Conservation (phyloP, 2,329 filamentous ascomycete species). For the Claviceps fusiformis region DNA sequence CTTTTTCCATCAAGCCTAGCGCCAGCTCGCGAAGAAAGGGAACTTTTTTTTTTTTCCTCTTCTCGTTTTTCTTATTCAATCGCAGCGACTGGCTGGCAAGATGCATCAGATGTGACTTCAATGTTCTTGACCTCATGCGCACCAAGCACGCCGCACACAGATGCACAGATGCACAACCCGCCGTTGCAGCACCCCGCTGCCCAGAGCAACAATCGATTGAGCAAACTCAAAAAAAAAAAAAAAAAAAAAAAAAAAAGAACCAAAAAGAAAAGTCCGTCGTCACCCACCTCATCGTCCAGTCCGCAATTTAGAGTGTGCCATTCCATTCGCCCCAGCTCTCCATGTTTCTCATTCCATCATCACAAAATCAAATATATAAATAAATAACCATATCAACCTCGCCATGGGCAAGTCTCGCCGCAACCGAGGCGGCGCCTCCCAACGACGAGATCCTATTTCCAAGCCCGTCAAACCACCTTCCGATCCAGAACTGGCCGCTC, state of each 20-base stretch:
- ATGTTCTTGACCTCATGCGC: too few relatives aligned
- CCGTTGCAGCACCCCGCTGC: too few relatives aligned
- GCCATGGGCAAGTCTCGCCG: constrained; percentile 48
- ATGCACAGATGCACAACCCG: too few relatives aligned
- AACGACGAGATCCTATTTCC: constrained; percentile 40
- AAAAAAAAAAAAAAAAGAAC: constrained; percentile 2
- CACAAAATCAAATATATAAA: background rate
- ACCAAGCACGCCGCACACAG: too few relatives aligned
- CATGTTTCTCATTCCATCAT: too few relatives aligned
- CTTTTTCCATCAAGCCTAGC: background rate
- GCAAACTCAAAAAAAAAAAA: background rate
- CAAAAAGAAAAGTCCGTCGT: background rate
- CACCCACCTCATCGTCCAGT: too few relatives aligned
- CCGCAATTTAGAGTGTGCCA: too few relatives aligned
- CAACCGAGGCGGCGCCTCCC: constrained; percentile 32
- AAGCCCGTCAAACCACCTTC: constrained; percentile 47
- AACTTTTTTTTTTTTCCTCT: background rate
- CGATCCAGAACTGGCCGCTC: constrained; percentile 48
- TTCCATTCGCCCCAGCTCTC: too few relatives aligned
- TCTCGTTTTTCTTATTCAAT: background rate
- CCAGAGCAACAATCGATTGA: background rate
- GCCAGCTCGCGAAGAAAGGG: background rate
- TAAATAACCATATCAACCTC: background rate
- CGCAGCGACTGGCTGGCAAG: too few relatives aligned
- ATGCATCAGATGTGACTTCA: too few relatives aligned